These are phyloP conservation scores for Falciphora oryzae DNA, from an alignment of 2,329 filamentous ascomycete genomes.

Conservation along the genomic window DNA sequence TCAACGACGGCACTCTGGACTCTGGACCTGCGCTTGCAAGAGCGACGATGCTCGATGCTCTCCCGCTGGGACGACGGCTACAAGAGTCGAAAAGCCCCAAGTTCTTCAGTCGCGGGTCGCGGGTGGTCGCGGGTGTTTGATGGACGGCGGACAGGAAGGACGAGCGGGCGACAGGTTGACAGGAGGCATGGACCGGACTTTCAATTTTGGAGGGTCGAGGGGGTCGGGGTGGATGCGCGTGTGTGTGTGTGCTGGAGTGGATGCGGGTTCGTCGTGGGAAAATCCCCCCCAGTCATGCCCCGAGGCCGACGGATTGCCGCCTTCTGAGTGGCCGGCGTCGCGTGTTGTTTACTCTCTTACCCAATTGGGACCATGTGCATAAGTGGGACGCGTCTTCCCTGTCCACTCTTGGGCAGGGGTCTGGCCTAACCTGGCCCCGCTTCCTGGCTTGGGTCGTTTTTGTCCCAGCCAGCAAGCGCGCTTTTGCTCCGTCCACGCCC, in stretches of 20 bases:
- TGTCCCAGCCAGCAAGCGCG: neutral
- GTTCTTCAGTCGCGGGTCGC: neutral
- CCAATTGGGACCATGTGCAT: conserved; percentile 14
- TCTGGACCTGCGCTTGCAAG: neutral
- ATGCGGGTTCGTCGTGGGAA: neutral
- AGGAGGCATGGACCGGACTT: neutral
- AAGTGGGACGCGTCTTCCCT: conserved; percentile 17
- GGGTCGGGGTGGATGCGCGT: neutral
- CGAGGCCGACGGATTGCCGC: conserved; percentile 7
- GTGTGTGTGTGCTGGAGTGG: neutral
- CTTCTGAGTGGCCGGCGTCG: conserved; percentile 9
- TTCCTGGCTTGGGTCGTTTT: neutral
- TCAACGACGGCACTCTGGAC: neutral
- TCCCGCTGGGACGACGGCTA: neutral
- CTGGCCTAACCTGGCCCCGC: neutral
- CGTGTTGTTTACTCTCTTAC: conserved; percentile 19
- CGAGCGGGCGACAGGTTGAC: neutral
- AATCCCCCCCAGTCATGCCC: conserved; percentile 1
- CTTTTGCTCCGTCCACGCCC: neutral
- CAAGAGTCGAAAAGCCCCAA: neutral
- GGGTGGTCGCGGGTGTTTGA: conserved; percentile 1
- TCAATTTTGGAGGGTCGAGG: conserved; percentile 1
- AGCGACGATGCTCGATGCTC: neutral
- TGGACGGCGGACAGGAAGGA: neutral
- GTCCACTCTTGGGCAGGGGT: conserved; percentile 2